A percentile compares a stretch with the other conserved stretches of the same genome.
Conservation (phyloP, 2,329 filamentous ascomycete genomes). For the Phialemoniopsis sp. region DNA sequence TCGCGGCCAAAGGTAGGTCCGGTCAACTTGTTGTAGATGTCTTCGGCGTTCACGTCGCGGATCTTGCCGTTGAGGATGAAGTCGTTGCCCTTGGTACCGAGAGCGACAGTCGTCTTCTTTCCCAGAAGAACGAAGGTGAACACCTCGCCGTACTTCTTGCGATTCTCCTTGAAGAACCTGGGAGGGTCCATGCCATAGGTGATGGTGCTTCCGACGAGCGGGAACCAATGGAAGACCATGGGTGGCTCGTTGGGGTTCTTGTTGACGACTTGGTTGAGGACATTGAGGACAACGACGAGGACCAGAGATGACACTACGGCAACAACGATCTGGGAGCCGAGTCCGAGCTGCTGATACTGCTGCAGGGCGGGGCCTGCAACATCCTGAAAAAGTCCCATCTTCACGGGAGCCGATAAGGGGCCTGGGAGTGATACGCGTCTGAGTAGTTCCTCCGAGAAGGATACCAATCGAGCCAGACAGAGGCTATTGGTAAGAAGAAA, state of each 20-base stretch:
- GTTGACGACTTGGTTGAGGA: conserved; percentile 74
- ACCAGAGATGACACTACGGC: conserved; percentile 38
- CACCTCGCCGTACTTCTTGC: conserved; percentile 55
- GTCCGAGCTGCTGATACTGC: conserved; percentile 43
- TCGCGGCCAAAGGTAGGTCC: conserved; percentile 67
- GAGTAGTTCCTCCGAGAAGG: no score
- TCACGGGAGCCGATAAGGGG: conserved; percentile 1
- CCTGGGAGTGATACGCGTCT: no score
- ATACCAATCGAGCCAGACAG: no score
- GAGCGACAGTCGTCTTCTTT: conserved; percentile 42
- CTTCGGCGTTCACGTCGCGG: conserved; percentile 48
- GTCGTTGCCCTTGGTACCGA: conserved; percentile 48
- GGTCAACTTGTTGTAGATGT: conserved; percentile 46
- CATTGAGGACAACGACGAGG: conserved; percentile 68
- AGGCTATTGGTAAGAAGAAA: no score
- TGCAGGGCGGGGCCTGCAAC: conserved; percentile 45
- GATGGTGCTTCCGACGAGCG: conserved; percentile 84
- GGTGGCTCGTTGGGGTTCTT: conserved; percentile 80
- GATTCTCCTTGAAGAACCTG: conserved; percentile 73
- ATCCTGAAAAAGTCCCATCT: conserved; percentile 54
- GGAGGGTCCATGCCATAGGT: conserved; percentile 95
- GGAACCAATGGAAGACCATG: conserved; percentile 77
- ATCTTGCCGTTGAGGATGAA: conserved; percentile 53
- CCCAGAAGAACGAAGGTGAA: conserved; percentile 52
- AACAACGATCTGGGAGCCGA: conserved; percentile 41